Base-by-base conservation (phyloP, 371 early-diverging fungal genomes). In the Syncephalis plumigaleata region DNA sequence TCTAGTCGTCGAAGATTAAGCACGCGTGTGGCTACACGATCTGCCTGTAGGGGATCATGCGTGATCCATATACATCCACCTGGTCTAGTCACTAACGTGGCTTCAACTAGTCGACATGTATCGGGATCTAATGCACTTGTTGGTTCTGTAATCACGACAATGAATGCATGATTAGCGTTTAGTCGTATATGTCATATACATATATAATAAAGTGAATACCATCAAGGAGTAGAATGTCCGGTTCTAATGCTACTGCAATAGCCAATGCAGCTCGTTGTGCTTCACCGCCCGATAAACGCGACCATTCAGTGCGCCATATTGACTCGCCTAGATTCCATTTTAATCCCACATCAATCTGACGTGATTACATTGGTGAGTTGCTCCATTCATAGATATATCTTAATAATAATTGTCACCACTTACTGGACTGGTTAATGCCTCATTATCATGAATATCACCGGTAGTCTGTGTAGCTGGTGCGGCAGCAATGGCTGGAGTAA, bases 231-330 rank as follows among this genome's bases (percentile, higher is more conserved):
- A 91, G 57, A 9, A 89, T 62, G 16, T 77, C 70, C 3, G 92
- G 87, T n/a, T 78, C 72, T 40, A 77, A 63, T n/a, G 87, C 74
- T 13, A 86, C 55, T 9, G 84, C 88, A 44, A 89, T 78, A 0
- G 88, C 89, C 38, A 91, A 56, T 0, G 80, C 65, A 45, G 77
- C 70, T 18, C 92, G 70, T 53, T 91, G 92, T 58, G 74, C 75
- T 60, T 91, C 90, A 37, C 92, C 92, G 25, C 92, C 92, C 13
- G 87, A 86, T 9, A 91, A 63, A 18, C 70, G 75, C 36, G 67
- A 68, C 83, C 83, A 87, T 24, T 70, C 68, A 52, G 79, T 77
- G 20, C 66, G 59, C 76, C 90, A 91, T 39, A 76, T 63, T 9
- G 75, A 73, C 17, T 68, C 67, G 2, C 65, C 61, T 3, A 86